Base-by-base conservation (phyloP, 2,329 filamentous ascomycete genomes). In the Rhynchosporium agropyri region DNA sequence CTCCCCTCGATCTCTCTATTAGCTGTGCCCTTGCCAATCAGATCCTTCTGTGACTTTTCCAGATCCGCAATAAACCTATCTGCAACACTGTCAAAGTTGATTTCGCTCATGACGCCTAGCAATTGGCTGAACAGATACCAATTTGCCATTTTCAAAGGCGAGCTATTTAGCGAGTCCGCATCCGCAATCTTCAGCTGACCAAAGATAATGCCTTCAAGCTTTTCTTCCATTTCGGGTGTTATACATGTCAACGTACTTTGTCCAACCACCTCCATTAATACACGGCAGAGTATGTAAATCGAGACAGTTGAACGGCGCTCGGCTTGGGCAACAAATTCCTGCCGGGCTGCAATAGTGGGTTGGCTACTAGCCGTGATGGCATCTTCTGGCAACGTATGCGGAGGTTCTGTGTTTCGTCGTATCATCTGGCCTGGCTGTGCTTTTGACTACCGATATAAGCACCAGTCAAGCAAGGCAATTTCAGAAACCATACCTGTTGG, bases 111-210 rank as follows among this genome's bases (percentile, higher is more conserved):
- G 45, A 93, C 89, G n/a, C 96, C 95, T 0, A 99, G 84, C 3
- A 99, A 80, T 71, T 97, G 91, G 26, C 92, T 89, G 74, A 97
- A 97, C 2, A 99, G 87, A 63, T 91, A 90, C 94, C 94, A 99
- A 72, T 99, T 99, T 13, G 95, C 91, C 77, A 95, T 87, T 68
- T 92, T 92, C 29, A 98, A 80, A 0, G 91, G 88, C 0, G 92
- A 97, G 8, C 88, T 81, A 65, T 87, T 80, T 3, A 94, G 79
- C 71, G 93, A 87, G 7, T 97, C 92, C 0, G 90, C 87, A 65
- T 98, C 93, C 7, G 92, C 89, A 51, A 89, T 90, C 73, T 93
- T 96, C 9, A 99, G 82, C 75, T 98, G 95, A n/a, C 89, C 89
- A 75, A 98, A 99, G 60, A 99, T 97, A 64, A 99, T 96, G 67